phyloP scores from a whole-genome alignment of 1,284 basidiomycete species.

The Fomitopsis betulina region DNA sequence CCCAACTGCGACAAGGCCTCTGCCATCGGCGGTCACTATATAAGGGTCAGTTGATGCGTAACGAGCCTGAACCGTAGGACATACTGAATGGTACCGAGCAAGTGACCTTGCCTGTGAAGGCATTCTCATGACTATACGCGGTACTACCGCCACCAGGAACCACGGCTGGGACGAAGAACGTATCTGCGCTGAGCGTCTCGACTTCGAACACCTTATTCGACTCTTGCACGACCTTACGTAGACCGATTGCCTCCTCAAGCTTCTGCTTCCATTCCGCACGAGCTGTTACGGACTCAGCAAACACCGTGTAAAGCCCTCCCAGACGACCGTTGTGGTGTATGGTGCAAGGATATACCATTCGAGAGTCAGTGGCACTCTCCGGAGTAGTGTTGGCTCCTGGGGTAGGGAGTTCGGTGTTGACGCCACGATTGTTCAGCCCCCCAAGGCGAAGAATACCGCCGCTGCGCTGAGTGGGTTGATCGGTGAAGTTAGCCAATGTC shows the following conservation, averaged over 20 bases:
- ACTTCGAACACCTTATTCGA: slow-evolving; percentile 91
- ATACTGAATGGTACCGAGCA: slow-evolving; percentile 91
- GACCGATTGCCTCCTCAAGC: slow-evolving; percentile 81
- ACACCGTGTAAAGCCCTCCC: slow-evolving; percentile 81
- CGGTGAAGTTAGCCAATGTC: slow-evolving; percentile 76
- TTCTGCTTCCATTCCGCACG: slow-evolving; percentile 88
- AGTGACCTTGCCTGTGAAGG: slow-evolving; percentile 86
- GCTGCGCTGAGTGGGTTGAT: slow-evolving; percentile 63
- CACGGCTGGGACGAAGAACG: slow-evolving; percentile 72
- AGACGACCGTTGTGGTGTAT: slow-evolving; percentile 82
- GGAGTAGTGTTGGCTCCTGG: slow-evolving; percentile 33
- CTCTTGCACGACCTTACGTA: slow-evolving; percentile 86
- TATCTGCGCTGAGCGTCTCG: slow-evolving; percentile 80
- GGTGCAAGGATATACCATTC: slow-evolving; percentile 77
- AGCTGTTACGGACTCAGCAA: slow-evolving; percentile 73
- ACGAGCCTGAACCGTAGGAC: slow-evolving; percentile 21
- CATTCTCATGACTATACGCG: slow-evolving; percentile 64
- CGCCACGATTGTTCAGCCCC: slow-evolving; percentile 24
- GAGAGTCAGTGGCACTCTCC: slow-evolving; percentile 54
- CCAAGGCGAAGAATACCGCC: slow-evolving; percentile 51
- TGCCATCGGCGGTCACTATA: slow-evolving; percentile 77
- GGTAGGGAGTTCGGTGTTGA: slow-evolving; percentile 33
- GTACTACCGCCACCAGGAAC: slow-evolving; percentile 36
- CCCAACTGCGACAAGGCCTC: slow-evolving; percentile 86
- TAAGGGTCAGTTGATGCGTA: not conserved